Evolutionary conservation across 148 eudicot genomes (phyloP), one percentile per base, ranked within the genome.

Genomic region (Pouteria glomerata): DNA sequence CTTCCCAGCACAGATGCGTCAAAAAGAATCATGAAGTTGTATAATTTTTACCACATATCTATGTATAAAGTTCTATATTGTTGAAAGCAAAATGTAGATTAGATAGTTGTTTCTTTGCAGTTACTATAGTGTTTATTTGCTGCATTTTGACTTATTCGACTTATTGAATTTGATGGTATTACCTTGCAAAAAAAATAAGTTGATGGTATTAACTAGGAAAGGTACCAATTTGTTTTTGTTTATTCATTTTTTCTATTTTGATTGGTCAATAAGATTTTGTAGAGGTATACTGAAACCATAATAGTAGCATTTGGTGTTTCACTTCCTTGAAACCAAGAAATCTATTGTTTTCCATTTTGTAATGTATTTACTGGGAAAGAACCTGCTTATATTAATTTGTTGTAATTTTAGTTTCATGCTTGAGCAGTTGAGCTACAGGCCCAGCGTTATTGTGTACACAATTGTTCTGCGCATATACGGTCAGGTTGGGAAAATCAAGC

Each of bases 381-480:
- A 30, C 30, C 44, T 55, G 39, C 68, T n/a, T 47, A 52, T 69
- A 67, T 81, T 81, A 82, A 79, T 80, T 70, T 70, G 75, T 57
- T 80, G 78, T 80, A 85, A 82, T 80, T 48, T 76, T 80, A 83
- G 84, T 78, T 75, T 78, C 76, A 33, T 63, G 76, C 70, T 82
- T 78, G 84, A 88, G 74, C 97, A 94, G 97, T 80, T 94, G 44
- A 73, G 90, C 82, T 94, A 94, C 82, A 86, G 80, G 41, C 98
- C 97, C 15, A 85, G 90, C 79, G 93, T 91, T 23, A 84, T 94
- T 53, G 96, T 82, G 29, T 94, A 94, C 74, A 94, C 98, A 18
- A 87, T 94, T 66, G 85, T 88, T 66, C 82, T 94, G 67, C 97
- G 97, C 42, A 85, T 89, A n/a, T 94, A 91, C 70, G 96, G 98